These are phyloP conservation scores for Lepidium campestre DNA, from an alignment of 441 rosid species.

Conservation along the genomic window DNA sequence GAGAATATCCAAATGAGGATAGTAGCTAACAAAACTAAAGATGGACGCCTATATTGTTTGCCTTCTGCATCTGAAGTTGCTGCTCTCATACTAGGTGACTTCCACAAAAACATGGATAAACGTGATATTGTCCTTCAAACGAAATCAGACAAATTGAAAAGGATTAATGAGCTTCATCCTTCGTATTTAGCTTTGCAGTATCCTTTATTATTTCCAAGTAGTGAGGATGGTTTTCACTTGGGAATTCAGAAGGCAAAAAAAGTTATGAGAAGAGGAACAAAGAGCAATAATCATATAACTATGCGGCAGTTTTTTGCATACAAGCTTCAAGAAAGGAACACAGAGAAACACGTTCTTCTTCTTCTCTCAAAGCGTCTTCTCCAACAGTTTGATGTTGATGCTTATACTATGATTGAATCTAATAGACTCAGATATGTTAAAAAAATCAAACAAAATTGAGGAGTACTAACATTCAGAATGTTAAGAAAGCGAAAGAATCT, in stretches of 20 bases:
- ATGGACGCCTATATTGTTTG: neutral
- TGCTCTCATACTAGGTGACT: neutral
- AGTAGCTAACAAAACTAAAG: neutral
- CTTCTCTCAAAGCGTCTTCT: neutral
- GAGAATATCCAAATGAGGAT: neutral
- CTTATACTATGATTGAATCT: no score
- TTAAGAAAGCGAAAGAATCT: neutral
- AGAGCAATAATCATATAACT: neutral
- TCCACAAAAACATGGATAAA: neutral
- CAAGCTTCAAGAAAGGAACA: neutral
- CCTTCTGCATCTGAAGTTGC: neutral
- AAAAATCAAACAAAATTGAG: no score
- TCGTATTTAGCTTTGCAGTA: neutral
- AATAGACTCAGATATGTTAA: no score
- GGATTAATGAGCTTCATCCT: neutral
- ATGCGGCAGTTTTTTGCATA: neutral
- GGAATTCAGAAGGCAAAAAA: neutral
- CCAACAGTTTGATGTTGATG: neutral
- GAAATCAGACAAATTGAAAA: no score
- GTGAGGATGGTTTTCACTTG: neutral
- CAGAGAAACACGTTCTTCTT: neutral
- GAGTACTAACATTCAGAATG: no score
- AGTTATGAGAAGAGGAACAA: neutral
- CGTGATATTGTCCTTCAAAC: neutral
- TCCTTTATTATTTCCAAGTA: neutral